Evolutionary conservation across 805 yeast genomes (phyloP).

Genomic region (Kazachstania viticola): DNA sequence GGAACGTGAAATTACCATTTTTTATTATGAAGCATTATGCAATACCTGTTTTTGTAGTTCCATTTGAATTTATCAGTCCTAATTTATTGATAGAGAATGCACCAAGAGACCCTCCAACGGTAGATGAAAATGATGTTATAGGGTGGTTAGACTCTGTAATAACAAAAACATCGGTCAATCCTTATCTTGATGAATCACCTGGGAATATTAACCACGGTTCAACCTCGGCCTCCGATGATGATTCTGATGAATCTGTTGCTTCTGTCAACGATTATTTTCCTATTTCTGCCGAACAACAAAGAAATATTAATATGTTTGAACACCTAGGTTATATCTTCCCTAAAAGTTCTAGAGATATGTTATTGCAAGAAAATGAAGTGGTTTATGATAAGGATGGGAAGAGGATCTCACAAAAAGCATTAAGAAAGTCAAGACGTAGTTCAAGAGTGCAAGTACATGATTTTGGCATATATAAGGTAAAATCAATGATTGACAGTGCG

Average conservation of each 20-base stretch:
- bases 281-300: conserved; percentile 14
- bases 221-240: conserved; percentile 2
- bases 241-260: conserved; percentile 11
- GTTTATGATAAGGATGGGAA: conserved; percentile 8
- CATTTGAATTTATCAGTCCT: conserved; percentile 25
- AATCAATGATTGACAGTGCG: conserved; percentile 18
- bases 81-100: conserved; percentile 12
- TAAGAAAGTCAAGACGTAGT: conserved; percentile 14
- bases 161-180: conserved; percentile 15
- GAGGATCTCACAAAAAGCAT: conserved; percentile 5
- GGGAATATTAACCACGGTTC: conserved; percentile 2
- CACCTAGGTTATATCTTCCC: conserved; percentile 22
- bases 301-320: conserved; percentile 18
- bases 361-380: conserved; percentile 4
- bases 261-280: conserved; percentile 23
- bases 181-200: conserved; percentile 7
- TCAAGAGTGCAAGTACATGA: conserved; percentile 21
- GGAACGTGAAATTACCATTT: conserved; percentile 25
- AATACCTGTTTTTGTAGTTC: conserved; percentile 21
- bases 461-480: conserved; percentile 21
- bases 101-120: conserved; percentile 1
- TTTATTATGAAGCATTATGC: conserved; percentile 22
- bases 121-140: conserved; percentile 3
- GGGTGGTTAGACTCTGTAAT: conserved; percentile 11
- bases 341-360: conserved; percentile 11